A percentile compares a stretch with the other conserved stretches of the same genome.
phyloP scores from a whole-genome alignment of 1,284 basidiomycete species.

The Ustilago loliicola region DNA sequence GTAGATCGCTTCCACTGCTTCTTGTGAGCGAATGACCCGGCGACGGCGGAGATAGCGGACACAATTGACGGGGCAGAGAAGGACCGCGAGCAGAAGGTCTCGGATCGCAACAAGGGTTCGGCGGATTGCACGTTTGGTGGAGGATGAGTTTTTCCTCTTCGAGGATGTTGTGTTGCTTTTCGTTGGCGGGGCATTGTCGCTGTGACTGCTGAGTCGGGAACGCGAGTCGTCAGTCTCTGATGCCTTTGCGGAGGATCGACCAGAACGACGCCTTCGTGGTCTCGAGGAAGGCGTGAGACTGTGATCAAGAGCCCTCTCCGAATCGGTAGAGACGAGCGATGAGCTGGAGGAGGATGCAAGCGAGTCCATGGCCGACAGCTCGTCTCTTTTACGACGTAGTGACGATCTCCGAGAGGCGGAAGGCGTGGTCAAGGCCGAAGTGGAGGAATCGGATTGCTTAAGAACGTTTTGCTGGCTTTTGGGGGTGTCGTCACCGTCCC shows the following conservation, averaged over 20 bases:
- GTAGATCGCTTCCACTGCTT: constrained; percentile 31
- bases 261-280: constrained; percentile 16
- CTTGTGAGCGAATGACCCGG: constrained; percentile 15
- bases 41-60: constrained; percentile 31
- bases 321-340: constrained; percentile 25
- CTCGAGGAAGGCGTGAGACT: constrained; percentile 30
- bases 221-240: constrained; percentile 34
- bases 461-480: not conserved
- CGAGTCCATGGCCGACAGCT: not conserved
- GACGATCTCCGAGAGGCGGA: constrained; percentile 25
- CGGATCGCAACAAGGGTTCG: constrained; percentile 31
- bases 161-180: not conserved
- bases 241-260: constrained; percentile 23
- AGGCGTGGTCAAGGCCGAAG: constrained; percentile 19
- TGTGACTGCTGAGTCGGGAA: constrained; percentile 7
- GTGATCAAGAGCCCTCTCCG: constrained; percentile 31
- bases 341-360: constrained; percentile 28
- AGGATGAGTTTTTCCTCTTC: constrained; percentile 13
- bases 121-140: constrained; percentile 19
- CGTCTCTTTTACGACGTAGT: constrained; percentile 15
- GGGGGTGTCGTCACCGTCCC: constrained; percentile 14
- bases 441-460: constrained; percentile 5
- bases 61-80: constrained; percentile 40
- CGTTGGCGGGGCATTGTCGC: not conserved
- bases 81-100: constrained; percentile 29